Evolutionary conservation across 257 asterid species (phyloP).

Genomic region (Cruciata laevipes): DNA sequence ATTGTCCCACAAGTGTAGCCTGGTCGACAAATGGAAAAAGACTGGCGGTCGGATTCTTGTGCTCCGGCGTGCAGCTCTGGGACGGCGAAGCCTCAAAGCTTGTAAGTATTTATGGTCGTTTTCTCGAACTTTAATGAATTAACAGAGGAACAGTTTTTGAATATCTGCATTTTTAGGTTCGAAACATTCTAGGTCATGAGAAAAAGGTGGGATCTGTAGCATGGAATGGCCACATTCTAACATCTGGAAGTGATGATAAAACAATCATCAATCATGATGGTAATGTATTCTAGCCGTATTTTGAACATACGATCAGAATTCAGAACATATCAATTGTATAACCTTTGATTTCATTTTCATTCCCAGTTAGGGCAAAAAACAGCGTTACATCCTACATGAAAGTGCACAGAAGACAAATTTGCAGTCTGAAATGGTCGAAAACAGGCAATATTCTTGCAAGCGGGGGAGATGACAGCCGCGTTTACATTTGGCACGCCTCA

Average conservation of each 20-base stretch:
- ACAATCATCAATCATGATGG: conserved; percentile 70
- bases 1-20: conserved; percentile 52
- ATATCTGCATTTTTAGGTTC: conserved; percentile 29
- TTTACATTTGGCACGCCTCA: conserved; percentile 58
- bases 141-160: not conserved
- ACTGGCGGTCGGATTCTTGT: conserved; percentile 44
- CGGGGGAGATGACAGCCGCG: conserved; percentile 58
- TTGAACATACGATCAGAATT: not conserved
- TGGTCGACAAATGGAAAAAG: conserved; percentile 58
- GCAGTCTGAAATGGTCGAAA: conserved; percentile 70
- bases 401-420: conserved; percentile 45
- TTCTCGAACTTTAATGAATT: not conserved
- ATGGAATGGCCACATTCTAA: conserved; percentile 55
- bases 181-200: conserved; percentile 44
- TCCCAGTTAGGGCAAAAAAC: conserved; percentile 54
- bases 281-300: conserved; percentile 14
- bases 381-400: conserved; percentile 27
- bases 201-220: conserved; percentile 49
- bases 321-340: not conserved
- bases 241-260: conserved; percentile 59
- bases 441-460: conserved; percentile 54
- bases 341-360: not conserved
- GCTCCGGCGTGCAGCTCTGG: conserved; percentile 42
- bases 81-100: conserved; percentile 55
- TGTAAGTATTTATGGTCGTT: conserved; percentile 37